Percentiles rank a stretch among this genome's conserved stretches.
phyloP scores from a whole-genome alignment of 805 yeast species.

The Wickerhamomyces ciferrii region DNA sequence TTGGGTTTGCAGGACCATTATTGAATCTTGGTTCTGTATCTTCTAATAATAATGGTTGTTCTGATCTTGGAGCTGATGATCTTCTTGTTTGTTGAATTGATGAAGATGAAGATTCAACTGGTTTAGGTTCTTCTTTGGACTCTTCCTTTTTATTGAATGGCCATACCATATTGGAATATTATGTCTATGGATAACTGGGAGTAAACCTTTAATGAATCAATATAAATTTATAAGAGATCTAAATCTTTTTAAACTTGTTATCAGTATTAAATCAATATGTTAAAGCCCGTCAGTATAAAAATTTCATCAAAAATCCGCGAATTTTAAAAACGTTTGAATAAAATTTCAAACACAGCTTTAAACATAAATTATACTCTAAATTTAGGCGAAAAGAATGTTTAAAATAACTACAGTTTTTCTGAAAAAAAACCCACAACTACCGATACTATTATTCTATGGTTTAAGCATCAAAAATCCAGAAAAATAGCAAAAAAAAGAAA shows the following conservation, averaged over 20 bases:
- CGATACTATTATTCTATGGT: too few relatives aligned
- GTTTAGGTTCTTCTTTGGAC: background rate
- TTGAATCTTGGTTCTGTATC: slow-evolving; percentile 36
- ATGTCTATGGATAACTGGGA: too few relatives aligned
- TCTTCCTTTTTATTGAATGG: slow-evolving; percentile 8
- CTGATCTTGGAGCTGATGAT: slow-evolving; percentile 17
- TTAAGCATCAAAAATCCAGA: background rate
- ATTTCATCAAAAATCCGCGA: background rate
- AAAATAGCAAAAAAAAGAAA: slow-evolving; percentile 24
- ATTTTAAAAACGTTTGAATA: too few relatives aligned
- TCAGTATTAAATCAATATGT: too few relatives aligned
- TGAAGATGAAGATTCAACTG: background rate
- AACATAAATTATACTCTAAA: too few relatives aligned
- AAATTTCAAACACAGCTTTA: too few relatives aligned
- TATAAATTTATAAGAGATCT: too few relatives aligned
- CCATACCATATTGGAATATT: slow-evolving; percentile 19
- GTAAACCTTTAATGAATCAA: too few relatives aligned
- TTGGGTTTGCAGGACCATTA: slow-evolving; percentile 23
- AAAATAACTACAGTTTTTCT: too few relatives aligned
- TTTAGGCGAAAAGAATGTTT: too few relatives aligned
- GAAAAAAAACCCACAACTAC: too few relatives aligned
- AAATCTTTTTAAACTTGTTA: too few relatives aligned
- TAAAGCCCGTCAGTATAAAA: background rate
- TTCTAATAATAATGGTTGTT: slow-evolving; percentile 28
- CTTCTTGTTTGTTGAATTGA: slow-evolving; percentile 8